These are phyloP conservation scores for Rhododendron mucronatum DNA, from an alignment of 148 eudicot genomes.

Conservation along the genomic window DNA sequence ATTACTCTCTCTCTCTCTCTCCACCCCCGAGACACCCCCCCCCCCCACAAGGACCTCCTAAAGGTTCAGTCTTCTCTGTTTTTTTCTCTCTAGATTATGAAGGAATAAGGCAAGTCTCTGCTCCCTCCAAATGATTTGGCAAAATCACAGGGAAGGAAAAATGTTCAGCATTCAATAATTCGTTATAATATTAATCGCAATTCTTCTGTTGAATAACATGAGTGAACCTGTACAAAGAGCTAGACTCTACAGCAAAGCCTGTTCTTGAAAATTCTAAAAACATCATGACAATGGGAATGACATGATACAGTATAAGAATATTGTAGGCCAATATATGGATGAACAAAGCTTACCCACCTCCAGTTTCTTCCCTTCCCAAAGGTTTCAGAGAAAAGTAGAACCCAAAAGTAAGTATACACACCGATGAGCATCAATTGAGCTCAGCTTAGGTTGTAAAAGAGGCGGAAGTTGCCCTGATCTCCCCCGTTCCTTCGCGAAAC, in stretches of 20 bases:
- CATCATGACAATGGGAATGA: neutral
- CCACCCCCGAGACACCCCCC: neutral
- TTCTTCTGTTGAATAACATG: neutral
- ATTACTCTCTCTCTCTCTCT: neutral
- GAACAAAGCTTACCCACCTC: neutral
- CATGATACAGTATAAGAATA: neutral
- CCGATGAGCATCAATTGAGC: constrained; percentile 12
- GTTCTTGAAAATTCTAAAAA: neutral
- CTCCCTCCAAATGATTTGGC: neutral
- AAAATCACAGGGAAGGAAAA: neutral
- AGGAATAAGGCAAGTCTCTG: too few species aligned
- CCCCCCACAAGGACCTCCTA: neutral
- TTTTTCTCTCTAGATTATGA: too few species aligned
- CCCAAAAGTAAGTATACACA: neutral
- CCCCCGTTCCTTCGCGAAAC: constrained; percentile 43
- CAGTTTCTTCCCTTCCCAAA: too few species aligned
- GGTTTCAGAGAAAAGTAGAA: neutral
- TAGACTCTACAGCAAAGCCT: neutral
- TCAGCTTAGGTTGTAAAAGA: constrained; percentile 27
- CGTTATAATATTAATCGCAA: neutral
- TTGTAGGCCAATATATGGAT: too few species aligned
- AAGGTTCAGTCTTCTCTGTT: too few species aligned
- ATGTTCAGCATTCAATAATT: neutral
- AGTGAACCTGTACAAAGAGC: neutral
- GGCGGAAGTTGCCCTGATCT: constrained; percentile 36